Base-by-base conservation (phyloP, 2,329 filamentous ascomycete species). In the Penicillium olsonii region DNA sequence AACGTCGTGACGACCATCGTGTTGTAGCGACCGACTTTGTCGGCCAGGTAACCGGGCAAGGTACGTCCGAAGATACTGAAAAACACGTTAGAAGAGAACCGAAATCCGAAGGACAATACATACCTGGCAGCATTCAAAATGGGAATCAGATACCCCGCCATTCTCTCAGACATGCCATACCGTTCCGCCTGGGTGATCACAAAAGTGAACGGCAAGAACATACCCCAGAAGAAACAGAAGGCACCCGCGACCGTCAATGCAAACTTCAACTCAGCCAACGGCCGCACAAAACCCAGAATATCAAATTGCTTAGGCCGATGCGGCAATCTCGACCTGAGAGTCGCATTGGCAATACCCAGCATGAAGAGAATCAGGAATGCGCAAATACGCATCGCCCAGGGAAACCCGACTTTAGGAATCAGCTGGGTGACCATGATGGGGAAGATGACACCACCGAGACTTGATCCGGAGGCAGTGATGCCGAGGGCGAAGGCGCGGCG, bases 351-450 rank as follows among this genome's bases (percentile, higher is more conserved):
- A 52, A 87, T 72, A 27, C 77, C 66, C 52, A 82, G 74, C 51
- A 82, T 69, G 47, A 74, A 78, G 52, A 88, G 77, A 54, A 88
- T 84, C 41, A 87, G 69, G 48, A 88, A 83, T 12, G 82, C 72
- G 19, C 71, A 73, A 40, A 77, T 77, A 8, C 82, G 75, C 73
- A 85, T 82, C 0, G 79, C 69, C 84, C 81, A 85, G 33, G 71
- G 64, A 59, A 82, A 81, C 27, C 81, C 79, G 43, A 83, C 70
- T 40, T 73, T 27, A 0, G 71, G 71, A 38, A 85, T 78, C 18
- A 86, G 66, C 27, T 76, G 75, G 1, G 75, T 68, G 11, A 84
- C 75, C 77, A 86, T 82, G 59, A 85, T 84, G 0, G 84, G 83
- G 40, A 84, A 78, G 29, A 85, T 76, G 14, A 86, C 79, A 8